Evolutionary conservation across 2,329 filamentous ascomycete species (phyloP), one percentile per base, ranked within the genome.

Genomic region (Ascochyta viciae-villosae): DNA sequence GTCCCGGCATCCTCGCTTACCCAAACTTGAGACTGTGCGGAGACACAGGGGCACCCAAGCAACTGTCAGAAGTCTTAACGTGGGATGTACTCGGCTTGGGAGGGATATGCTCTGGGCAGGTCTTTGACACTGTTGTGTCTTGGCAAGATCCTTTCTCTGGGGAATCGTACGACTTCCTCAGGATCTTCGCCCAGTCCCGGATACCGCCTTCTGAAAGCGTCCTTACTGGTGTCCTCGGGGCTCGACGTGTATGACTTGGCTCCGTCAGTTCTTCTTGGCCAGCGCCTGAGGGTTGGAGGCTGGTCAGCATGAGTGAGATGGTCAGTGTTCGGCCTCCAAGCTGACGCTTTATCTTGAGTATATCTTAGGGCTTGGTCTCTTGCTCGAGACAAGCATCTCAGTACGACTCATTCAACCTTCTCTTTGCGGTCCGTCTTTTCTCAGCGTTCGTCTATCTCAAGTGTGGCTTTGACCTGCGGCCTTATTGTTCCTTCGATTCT

Each of bases 161-260:
- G 54, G 40, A 23, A 46, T 53, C 44, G 41, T 53, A 57, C 44
- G 48, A 48, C 43, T 45, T 47, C 13, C 26, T 35, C 26, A n/a
- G 37, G 23, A 31, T 16, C 12, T 38, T 50, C 56, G 31, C 52
- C 42, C 44, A 50, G 49, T 31, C 31, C 23, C 39, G n/a, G 40
- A 39, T 57, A 57, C 52, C 45, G 56, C 54, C 50, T 49, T 50
- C 60, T 57, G 57, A 52, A 48, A 55, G 56, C 50, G 50, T 42
- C 35, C 9, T 50, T 26, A 4, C 35, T 50, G 29, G 24, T 31
- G 43, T 58, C 44, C 48, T 41, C 45, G 57, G 57, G 43, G 50
- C 42, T 54, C 51, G 58, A 50, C 49, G 43, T 57, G 68, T 69
- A 48, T 67, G 66, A 69, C 68, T 70, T 71, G 68, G 67, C 66